Conservation (phyloP, 2,329 filamentous ascomycete genomes). For the Talaromyces sp. region DNA sequence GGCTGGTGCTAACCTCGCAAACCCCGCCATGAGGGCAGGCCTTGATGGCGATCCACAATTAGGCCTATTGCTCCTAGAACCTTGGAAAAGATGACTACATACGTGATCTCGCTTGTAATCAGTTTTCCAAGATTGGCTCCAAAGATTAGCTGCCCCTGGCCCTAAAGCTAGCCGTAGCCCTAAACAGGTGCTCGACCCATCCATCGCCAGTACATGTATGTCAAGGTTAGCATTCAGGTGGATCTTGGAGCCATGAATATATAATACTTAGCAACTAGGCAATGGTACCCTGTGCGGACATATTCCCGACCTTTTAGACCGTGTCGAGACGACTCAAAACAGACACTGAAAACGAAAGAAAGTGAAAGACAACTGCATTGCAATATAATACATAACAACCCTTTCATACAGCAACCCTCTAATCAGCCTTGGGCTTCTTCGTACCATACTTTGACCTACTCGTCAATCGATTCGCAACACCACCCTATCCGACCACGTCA, state of each 20-base stretch:
- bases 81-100: not conserved
- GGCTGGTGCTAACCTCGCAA: not conserved
- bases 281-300: not conserved
- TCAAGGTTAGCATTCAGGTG: not conserved
- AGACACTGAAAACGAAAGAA: not conserved
- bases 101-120: not conserved
- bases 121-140: not conserved
- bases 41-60: not conserved
- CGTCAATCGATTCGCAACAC: conserved; percentile 79
- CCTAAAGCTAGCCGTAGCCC: not conserved
- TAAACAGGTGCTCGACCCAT: not conserved
- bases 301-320: not conserved
- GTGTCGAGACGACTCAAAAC: not conserved
- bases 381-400: conserved; percentile 15
- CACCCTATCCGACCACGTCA: conserved; percentile 61
- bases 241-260: not conserved
- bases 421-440: conserved; percentile 92
- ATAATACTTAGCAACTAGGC: not conserved
- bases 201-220: not conserved
- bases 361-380: not conserved
- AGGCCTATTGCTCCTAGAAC: not conserved
- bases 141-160: not conserved
- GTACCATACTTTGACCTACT: conserved; percentile 96
- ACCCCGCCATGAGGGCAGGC: not conserved
- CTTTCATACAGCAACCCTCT: conserved; percentile 8